phyloP scores from a whole-genome alignment of 148 eudicot species.

The Vaccinium corymbosum region DNA sequence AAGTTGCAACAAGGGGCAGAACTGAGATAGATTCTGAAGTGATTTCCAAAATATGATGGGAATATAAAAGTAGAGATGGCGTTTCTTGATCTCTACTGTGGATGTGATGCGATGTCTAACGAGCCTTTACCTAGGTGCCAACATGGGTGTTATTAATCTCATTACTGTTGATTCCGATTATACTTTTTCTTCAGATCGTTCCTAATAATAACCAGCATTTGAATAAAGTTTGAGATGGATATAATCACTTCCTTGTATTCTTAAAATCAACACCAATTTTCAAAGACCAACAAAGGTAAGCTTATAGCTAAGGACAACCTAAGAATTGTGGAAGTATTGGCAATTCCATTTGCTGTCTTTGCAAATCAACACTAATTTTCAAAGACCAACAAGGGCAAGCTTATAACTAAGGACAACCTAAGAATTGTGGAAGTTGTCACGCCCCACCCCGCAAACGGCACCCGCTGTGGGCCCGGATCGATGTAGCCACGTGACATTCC shows the following conservation, averaged over 20 bases:
- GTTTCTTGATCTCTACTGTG: conserved; percentile 15
- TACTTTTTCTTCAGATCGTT: neutral
- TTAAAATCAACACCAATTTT: neutral
- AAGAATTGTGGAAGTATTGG: neutral
- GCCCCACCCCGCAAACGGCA: too few species aligned
- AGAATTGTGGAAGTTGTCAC: neutral
- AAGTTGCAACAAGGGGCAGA: conserved; percentile 17
- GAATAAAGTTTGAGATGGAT: neutral
- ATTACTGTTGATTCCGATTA: conserved; percentile 26
- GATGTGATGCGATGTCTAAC: conserved; percentile 19
- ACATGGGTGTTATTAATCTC: conserved; percentile 30
- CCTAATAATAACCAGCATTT: neutral
- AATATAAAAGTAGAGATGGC: neutral
- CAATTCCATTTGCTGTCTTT: neutral
- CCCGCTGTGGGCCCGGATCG: too few species aligned
- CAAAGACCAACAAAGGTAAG: neutral
- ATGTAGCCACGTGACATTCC: too few species aligned
- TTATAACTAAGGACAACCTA: neutral
- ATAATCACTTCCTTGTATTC: neutral
- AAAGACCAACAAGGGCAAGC: neutral
- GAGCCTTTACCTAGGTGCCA: conserved; percentile 14
- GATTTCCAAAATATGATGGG: neutral
- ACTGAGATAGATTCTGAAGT: neutral
- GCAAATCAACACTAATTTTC: neutral
- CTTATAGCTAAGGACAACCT: neutral